A percentile compares a stretch with the other conserved stretches of the same genome.
Conservation (phyloP, 345 rosid genomes). For the Theobroma cacao region DNA sequence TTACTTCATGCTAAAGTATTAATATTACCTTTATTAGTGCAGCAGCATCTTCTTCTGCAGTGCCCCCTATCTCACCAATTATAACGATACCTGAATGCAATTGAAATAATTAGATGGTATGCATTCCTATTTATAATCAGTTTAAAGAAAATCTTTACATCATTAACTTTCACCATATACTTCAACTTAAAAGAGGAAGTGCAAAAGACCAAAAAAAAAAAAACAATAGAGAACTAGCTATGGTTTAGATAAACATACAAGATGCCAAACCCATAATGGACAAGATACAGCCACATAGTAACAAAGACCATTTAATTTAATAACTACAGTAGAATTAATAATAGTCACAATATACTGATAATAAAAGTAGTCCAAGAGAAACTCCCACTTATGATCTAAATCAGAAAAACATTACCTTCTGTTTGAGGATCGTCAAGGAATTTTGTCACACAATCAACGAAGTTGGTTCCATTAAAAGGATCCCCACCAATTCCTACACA, state of each 20-base stretch:
- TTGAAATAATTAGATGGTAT: neutral
- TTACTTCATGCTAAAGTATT: neutral
- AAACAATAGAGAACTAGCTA: neutral
- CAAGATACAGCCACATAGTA: neutral
- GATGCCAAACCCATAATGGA: neutral
- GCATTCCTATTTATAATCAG: neutral
- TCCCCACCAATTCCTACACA: conserved; percentile 92
- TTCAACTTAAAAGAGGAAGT: neutral
- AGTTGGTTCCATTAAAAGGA: conserved; percentile 97
- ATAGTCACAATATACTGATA: neutral
- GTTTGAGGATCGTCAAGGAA: conserved; percentile 92
- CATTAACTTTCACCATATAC: neutral
- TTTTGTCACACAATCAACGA: conserved; percentile 81
- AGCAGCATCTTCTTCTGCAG: conserved; percentile 99
- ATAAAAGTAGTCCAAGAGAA: neutral
- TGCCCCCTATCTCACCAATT: conserved; percentile 97
- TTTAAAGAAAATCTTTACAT: neutral
- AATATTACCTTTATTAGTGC: conserved; percentile 66
- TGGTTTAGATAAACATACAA: neutral
- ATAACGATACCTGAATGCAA: conserved; percentile 66
- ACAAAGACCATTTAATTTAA: neutral
- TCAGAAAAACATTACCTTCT: conserved; percentile 56
- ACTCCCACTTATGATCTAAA: neutral
- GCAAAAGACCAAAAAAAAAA: neutral
- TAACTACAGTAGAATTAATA: neutral